phyloP scores from a whole-genome alignment of 1,284 basidiomycete genomes.

The Apiotrichum montevideense region DNA sequence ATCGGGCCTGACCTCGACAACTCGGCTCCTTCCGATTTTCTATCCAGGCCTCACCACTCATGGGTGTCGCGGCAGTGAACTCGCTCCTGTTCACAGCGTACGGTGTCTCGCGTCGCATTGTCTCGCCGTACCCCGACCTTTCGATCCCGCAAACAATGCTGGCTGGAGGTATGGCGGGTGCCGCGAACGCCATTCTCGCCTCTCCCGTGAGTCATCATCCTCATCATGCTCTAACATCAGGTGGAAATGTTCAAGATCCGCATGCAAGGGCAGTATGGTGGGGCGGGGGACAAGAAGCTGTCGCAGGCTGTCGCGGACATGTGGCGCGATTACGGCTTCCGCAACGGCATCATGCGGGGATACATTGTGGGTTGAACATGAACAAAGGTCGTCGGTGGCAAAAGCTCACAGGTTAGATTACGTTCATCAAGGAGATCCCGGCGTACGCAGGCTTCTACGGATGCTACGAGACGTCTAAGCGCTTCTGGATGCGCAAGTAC shows the following conservation, averaged over 20 bases:
- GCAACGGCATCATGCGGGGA: constrained; percentile 86
- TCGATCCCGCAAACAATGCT: constrained; percentile 70
- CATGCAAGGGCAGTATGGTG: constrained; percentile 72
- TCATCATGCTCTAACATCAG: constrained; percentile 7
- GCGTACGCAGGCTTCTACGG: constrained; percentile 77
- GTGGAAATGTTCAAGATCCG: constrained; percentile 63
- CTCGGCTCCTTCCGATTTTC: no score
- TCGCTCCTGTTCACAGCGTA: constrained; percentile 91
- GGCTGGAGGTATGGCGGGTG: constrained; percentile 87
- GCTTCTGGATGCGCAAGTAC: constrained; percentile 54
- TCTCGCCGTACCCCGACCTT: constrained; percentile 80
- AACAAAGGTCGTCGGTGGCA: no score
- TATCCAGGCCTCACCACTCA: constrained; percentile 65
- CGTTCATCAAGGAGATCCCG: constrained; percentile 84
- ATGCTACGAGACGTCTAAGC: constrained; percentile 83
- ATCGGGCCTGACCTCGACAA: no score
- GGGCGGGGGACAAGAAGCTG: constrained; percentile 67
- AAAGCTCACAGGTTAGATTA: constrained; percentile 55
- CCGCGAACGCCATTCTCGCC: constrained; percentile 76
- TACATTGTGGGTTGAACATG: constrained; percentile 65
- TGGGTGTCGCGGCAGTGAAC: constrained; percentile 96
- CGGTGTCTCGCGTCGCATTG: constrained; percentile 67
- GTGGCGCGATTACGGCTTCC: constrained; percentile 77
- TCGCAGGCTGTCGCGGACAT: constrained; percentile 67
- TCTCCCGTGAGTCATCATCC: constrained; percentile 60